Percentiles rank a stretch among this genome's conserved stretches.
Evolutionary conservation across 495 filamentous ascomycete genomes (phyloP).

Genomic region (Platismatia glauca): DNA sequence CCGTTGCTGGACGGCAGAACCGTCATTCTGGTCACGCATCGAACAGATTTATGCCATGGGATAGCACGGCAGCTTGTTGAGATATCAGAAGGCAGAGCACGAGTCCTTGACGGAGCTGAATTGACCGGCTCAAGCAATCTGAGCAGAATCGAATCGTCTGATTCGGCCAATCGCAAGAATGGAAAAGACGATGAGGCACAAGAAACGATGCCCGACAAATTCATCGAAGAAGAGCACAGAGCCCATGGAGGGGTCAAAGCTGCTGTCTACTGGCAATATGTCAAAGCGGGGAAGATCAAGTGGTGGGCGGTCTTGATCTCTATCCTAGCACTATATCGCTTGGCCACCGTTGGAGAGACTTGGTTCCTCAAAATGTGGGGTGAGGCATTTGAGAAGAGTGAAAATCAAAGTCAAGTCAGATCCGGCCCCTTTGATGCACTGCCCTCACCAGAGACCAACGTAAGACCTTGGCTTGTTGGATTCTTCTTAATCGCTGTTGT

Average conservation of each 20-base stretch:
- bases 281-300: constrained; percentile 61
- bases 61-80: constrained; percentile 63
- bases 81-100: constrained; percentile 47
- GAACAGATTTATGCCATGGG: constrained; percentile 55
- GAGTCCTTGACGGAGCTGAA: constrained; percentile 34
- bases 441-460: constrained; percentile 56
- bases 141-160: constrained; percentile 23
- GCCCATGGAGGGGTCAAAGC: constrained; percentile 66
- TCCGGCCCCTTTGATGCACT: constrained; percentile 45
- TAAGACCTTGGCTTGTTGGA: constrained; percentile 61
- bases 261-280: constrained; percentile 72
- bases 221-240: constrained; percentile 72
- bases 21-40: constrained; percentile 69
- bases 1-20: constrained; percentile 53
- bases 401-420: constrained; percentile 21
- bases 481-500: constrained; percentile 53
- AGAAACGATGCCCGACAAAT: constrained; percentile 57
- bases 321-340: constrained; percentile 50
- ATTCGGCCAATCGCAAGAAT: constrained; percentile 28
- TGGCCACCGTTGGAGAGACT: constrained; percentile 49
- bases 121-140: constrained; percentile 19
- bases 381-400: constrained; percentile 52
- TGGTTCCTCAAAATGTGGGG: constrained; percentile 87
- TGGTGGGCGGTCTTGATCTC: constrained; percentile 60
- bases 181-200: constrained; percentile 38